Evolutionary conservation across 2,329 filamentous ascomycete species (phyloP).

Genomic region (Xylariaceae sp.): DNA sequence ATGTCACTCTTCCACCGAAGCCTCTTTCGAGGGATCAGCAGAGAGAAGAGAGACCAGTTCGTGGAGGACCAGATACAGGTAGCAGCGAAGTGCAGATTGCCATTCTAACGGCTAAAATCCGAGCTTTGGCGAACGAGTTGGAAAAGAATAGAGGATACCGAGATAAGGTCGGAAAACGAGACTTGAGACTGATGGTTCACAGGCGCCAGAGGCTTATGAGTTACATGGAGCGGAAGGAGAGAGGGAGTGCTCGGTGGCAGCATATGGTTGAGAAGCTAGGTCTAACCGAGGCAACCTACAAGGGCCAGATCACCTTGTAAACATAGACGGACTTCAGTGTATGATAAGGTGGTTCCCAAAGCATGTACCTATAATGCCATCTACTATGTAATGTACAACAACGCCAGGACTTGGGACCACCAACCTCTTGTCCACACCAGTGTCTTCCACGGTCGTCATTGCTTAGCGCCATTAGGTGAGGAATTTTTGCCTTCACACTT

Average conservation of each 20-base stretch:
- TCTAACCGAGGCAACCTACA: constrained; percentile 86
- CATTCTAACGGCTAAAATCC: constrained; percentile 93
- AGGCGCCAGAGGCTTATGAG: constrained; percentile 85
- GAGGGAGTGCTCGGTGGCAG: constrained; percentile 89
- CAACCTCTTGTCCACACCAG: constrained; percentile 13
- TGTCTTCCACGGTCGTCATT: constrained; percentile 10
- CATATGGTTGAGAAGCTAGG: constrained; percentile 85
- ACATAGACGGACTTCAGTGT: constrained; percentile 32
- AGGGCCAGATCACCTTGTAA: constrained; percentile 83
- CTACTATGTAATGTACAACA: constrained; percentile 50
- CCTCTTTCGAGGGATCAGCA: constrained; percentile 53
- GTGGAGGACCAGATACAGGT: constrained; percentile 91
- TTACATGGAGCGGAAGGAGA: constrained; percentile 88
- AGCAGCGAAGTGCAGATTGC: constrained; percentile 98
- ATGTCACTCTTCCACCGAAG: constrained; percentile 70
- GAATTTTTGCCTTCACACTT: constrained; percentile 20
- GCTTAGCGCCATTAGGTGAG: constrained; percentile 25
- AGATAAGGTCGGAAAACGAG: constrained; percentile 94
- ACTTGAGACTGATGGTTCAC: constrained; percentile 84
- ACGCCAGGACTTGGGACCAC: constrained; percentile 25
- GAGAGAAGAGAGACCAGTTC: constrained; percentile 52
- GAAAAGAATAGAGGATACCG: constrained; percentile 72
- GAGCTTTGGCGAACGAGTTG: constrained; percentile 76
- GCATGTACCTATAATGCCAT: constrained; percentile 42
- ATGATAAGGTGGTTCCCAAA: constrained; percentile 32